Conservation (phyloP, 2,329 filamentous ascomycete genomes). For the Colletotrichum cuscutae region DNA sequence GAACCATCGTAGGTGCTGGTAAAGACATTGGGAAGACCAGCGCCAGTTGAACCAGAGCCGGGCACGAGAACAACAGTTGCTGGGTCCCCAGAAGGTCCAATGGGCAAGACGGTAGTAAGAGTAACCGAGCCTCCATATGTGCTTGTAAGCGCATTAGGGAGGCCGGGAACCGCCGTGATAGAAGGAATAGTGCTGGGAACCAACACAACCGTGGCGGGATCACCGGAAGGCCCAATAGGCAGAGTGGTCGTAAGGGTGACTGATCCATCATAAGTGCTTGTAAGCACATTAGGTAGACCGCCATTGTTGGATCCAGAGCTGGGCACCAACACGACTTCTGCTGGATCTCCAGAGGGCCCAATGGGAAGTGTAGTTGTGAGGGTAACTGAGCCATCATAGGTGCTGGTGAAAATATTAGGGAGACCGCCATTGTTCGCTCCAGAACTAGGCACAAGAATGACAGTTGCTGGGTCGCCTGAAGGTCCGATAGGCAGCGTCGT, state of each 20-base stretch:
- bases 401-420: background rate
- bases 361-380: background rate
- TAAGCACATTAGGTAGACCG: background rate
- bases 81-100: background rate
- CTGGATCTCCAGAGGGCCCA: background rate
- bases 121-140: conserved; percentile 1
- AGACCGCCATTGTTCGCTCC: background rate
- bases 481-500: background rate
- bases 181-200: background rate
- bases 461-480: background rate
- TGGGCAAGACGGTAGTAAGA: background rate
- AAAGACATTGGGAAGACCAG: background rate
- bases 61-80: background rate
- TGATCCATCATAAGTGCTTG: conserved; percentile 12
- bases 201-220: background rate
- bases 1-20: conserved; percentile 14
- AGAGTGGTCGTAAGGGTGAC: background rate
- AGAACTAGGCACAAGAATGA: background rate
- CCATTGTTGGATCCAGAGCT: background rate
- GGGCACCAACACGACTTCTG: background rate
- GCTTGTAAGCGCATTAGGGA: background rate
- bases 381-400: too few relatives aligned
- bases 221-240: background rate
- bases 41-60: background rate
- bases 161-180: background rate